phyloP scores from a whole-genome alignment of 352 stramenopile species.

The Pythium coloratum region DNA sequence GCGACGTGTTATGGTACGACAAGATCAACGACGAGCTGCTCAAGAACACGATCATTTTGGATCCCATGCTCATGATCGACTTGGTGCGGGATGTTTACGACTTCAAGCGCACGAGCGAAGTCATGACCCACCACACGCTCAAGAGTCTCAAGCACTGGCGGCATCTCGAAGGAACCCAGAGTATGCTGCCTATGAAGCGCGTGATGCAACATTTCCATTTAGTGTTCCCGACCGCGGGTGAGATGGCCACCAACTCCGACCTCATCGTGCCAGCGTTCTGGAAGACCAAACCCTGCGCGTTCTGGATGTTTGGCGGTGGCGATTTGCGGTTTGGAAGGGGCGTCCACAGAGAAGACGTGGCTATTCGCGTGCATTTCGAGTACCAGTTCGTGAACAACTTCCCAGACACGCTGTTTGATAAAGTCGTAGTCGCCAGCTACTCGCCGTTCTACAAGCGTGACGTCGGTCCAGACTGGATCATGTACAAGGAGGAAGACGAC shows the following conservation, averaged over 20 bases:
- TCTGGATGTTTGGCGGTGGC: not conserved
- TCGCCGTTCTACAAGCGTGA: not conserved
- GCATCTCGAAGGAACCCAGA: not conserved
- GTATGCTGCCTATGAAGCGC: constrained; percentile 18
- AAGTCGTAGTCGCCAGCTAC: constrained; percentile 15
- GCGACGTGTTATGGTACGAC: constrained; percentile 10
- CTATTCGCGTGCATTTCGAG: constrained; percentile 10
- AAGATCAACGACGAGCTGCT: not conserved
- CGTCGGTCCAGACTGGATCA: constrained; percentile 6
- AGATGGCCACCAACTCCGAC: not conserved
- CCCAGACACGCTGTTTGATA: constrained; percentile 4
- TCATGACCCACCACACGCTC: not conserved
- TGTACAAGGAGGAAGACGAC: not conserved
- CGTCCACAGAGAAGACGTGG: not conserved
- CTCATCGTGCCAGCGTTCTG: too few relatives aligned
- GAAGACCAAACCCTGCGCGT: too few relatives aligned
- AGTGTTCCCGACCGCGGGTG: constrained; percentile 5
- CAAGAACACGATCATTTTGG: not conserved
- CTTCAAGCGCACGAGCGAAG: not conserved
- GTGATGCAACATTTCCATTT: constrained; percentile 17
- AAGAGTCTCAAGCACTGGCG: not conserved
- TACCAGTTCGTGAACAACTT: constrained; percentile 7
- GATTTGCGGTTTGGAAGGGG: not conserved
- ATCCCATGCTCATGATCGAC: constrained; percentile 7
- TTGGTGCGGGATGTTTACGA: constrained; percentile 2